These are phyloP conservation scores for Mycotypha africana DNA, from an alignment of 371 early-diverging fungal genomes.

Conservation along the genomic window DNA sequence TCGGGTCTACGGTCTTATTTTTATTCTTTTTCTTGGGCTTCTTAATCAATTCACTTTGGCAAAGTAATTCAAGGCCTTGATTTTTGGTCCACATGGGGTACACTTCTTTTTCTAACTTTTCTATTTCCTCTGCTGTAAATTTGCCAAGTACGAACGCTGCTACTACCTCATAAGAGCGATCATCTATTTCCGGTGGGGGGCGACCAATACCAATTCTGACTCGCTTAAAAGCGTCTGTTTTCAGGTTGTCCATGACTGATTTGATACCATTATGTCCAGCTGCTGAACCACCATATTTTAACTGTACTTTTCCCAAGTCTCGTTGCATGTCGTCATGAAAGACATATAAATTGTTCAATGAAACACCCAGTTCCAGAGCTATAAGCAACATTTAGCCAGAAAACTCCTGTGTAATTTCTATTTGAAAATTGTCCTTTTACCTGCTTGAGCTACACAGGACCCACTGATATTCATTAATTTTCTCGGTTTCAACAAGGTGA, in stretches of 20 bases:
- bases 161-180: slow-evolving; percentile 41
- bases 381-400: too few relatives aligned
- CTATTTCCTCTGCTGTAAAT: slow-evolving; percentile 45
- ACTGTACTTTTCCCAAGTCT: slow-evolving; percentile 55
- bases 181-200: slow-evolving; percentile 33
- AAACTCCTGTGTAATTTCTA: too few relatives aligned
- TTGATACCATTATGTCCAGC: slow-evolving; percentile 79
- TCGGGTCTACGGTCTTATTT: background rate
- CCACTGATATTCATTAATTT: slow-evolving; percentile 72
- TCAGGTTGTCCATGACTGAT: slow-evolving; percentile 53
- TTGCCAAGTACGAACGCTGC: slow-evolving; percentile 53
- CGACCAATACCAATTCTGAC: slow-evolving; percentile 67
- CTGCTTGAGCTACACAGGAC: slow-evolving; percentile 60
- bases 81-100: slow-evolving; percentile 26
- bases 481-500: slow-evolving; percentile 59
- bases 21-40: slow-evolving; percentile 5
- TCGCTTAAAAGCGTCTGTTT: slow-evolving; percentile 50
- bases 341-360: slow-evolving; percentile 43
- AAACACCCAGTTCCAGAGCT: slow-evolving; percentile 35
- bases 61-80: slow-evolving; percentile 10
- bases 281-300: slow-evolving; percentile 55
- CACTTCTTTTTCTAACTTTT: slow-evolving; percentile 27
- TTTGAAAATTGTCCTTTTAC: slow-evolving; percentile 24
- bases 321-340: slow-evolving; percentile 81
- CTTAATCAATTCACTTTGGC: slow-evolving; percentile 7